These are phyloP conservation scores for Geoglossum glabrum DNA, from an alignment of 495 filamentous ascomycete genomes.

Conservation along the genomic window DNA sequence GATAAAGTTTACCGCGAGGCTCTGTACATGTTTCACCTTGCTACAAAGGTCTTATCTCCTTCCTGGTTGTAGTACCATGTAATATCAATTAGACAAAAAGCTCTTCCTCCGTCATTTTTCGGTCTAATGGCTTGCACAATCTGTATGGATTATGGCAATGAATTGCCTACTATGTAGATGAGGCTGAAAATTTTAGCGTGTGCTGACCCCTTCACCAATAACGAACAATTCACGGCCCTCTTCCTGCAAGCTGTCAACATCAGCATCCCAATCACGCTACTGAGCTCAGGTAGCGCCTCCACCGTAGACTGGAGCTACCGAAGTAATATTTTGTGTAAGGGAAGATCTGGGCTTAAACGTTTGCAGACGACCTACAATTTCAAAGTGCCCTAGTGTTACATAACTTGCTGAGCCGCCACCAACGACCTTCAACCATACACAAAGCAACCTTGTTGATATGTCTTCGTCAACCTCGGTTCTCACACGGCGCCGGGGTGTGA, in stretches of 20 bases:
- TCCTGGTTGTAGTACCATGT: background rate
- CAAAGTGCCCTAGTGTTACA: background rate
- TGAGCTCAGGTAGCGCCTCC: too few relatives aligned
- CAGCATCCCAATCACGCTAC: too few relatives aligned
- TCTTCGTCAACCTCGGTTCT: constrained; percentile 45
- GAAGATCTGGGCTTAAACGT: background rate
- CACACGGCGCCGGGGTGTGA: constrained; percentile 56
- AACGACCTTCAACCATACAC: constrained; percentile 3
- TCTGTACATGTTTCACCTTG: background rate
- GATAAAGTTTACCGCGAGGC: background rate
- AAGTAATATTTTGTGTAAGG: background rate
- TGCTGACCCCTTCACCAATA: too few relatives aligned
- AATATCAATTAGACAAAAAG: background rate
- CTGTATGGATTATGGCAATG: too few relatives aligned
- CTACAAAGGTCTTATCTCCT: background rate
- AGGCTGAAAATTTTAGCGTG: background rate
- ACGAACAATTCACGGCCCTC: too few relatives aligned
- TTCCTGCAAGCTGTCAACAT: too few relatives aligned
- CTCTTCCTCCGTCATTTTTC: background rate
- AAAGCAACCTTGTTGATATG: constrained; percentile 24
- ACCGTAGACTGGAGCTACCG: background rate
- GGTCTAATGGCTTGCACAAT: too few relatives aligned
- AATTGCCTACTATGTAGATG: background rate
- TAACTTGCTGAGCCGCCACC: background rate
- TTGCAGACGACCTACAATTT: background rate